These are phyloP conservation scores for Mucor circinelloides DNA, from an alignment of 371 early-diverging fungal species.

Conservation along the genomic window DNA sequence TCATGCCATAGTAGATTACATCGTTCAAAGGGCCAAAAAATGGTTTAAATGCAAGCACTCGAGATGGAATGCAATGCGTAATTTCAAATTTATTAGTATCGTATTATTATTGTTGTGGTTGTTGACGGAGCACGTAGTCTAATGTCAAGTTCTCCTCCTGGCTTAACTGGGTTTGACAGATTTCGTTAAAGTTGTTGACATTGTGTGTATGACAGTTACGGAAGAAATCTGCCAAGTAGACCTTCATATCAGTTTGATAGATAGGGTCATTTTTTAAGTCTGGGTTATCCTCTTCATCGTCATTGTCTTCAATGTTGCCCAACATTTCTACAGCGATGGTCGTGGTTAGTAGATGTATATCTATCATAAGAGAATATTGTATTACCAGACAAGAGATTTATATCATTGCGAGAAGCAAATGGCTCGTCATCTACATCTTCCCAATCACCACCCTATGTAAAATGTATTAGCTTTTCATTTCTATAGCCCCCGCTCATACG, in stretches of 20 bases:
- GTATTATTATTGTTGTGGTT: not conserved
- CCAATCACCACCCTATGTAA: constrained; percentile 54
- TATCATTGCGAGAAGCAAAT: constrained; percentile 47
- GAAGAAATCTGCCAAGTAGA: constrained; percentile 72
- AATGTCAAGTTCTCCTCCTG: constrained; percentile 36
- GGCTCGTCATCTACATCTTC: constrained; percentile 60
- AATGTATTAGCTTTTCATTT: not conserved
- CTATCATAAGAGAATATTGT: not conserved
- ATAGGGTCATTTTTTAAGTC: constrained; percentile 74
- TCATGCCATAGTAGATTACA: no score
- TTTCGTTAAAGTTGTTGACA: constrained; percentile 55
- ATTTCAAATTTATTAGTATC: not conserved
- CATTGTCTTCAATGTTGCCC: constrained; percentile 58
- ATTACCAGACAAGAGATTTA: constrained; percentile 50
- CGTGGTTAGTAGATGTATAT: not conserved
- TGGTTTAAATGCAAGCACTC: not conserved
- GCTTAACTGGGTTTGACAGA: constrained; percentile 44
- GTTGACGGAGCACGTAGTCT: constrained; percentile 16
- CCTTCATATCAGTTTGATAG: constrained; percentile 73
- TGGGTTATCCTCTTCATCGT: constrained; percentile 74
- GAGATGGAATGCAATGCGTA: not conserved
- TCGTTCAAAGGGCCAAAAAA: not conserved
- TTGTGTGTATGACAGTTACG: constrained; percentile 65
- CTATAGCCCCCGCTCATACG: constrained; percentile 5
- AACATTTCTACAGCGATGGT: constrained; percentile 37